Conservation (phyloP, 805 yeast species). For the Myxozyma melibiosi region DNA sequence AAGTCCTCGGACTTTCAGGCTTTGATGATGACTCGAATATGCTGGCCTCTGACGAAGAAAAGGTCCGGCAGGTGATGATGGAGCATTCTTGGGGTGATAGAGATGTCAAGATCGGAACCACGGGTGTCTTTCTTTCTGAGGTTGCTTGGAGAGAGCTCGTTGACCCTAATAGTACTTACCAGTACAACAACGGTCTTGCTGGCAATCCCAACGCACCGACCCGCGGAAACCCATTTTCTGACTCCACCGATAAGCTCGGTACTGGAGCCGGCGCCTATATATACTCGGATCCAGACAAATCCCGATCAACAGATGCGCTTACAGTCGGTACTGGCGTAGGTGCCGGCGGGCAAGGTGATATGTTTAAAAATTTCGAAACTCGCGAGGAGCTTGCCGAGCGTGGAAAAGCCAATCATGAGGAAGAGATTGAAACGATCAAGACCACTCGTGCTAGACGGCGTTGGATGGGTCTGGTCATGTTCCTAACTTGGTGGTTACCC, state of each 20-base stretch:
- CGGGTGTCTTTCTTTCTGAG: conserved; percentile 48
- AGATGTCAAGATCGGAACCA: conserved; percentile 45
- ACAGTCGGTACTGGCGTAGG: conserved; percentile 21
- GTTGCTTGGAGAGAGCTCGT: conserved; percentile 46
- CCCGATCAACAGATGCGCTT: conserved; percentile 33
- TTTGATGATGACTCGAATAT: conserved; percentile 33
- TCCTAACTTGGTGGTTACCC: conserved; percentile 48
- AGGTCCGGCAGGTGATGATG: conserved; percentile 38
- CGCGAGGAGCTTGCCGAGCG: conserved; percentile 41
- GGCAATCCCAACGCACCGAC: conserved; percentile 12
- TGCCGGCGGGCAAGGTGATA: conserved; percentile 39
- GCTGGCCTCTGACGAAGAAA: conserved; percentile 27
- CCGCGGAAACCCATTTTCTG: conserved; percentile 11
- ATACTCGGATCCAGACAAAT: conserved; percentile 32
- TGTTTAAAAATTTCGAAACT: conserved; percentile 42
- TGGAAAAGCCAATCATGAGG: conserved; percentile 41
- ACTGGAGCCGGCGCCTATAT: conserved; percentile 8
- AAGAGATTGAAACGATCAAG: conserved; percentile 36
- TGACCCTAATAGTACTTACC: conserved; percentile 40
- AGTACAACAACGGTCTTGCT: background rate
- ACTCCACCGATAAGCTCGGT: conserved; percentile 21
- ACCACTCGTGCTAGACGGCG: conserved; percentile 40
- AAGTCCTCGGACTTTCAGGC: conserved; percentile 40
- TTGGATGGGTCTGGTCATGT: conserved; percentile 46
- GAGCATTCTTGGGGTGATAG: conserved; percentile 43